phyloP scores from a whole-genome alignment of 1,139 yeast genomes.

The Diutina ranongensis region DNA sequence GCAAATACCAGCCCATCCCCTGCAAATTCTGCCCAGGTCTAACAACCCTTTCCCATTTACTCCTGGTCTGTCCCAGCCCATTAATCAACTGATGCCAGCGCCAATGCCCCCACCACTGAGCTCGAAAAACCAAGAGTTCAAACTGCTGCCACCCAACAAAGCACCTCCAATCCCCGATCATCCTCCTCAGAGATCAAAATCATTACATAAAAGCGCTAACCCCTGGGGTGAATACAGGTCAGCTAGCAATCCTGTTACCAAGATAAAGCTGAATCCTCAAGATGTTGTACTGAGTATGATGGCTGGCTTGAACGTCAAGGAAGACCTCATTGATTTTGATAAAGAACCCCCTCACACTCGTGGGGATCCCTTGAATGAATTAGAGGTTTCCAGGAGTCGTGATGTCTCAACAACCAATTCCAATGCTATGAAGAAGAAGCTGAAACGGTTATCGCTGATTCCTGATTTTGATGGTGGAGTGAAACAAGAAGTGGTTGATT shows the following conservation, averaged over 20 bases:
- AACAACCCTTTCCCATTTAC: slow-evolving; percentile 5
- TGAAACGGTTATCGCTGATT: slow-evolving; percentile 16
- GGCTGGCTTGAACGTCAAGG: slow-evolving; percentile 5
- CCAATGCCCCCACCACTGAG: neutral
- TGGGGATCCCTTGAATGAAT: neutral
- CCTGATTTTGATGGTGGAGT: slow-evolving; percentile 2
- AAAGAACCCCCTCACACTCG: slow-evolving; percentile 9
- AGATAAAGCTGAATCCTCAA: slow-evolving; percentile 4
- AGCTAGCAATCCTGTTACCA: slow-evolving; percentile 1
- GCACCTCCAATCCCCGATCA: slow-evolving; percentile 7
- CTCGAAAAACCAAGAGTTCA: neutral
- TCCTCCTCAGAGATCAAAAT: slow-evolving; percentile 8
- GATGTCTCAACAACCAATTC: neutral
- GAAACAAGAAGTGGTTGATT: slow-evolving; percentile 35
- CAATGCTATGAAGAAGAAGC: slow-evolving; percentile 14
- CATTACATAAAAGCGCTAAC: slow-evolving; percentile 11
- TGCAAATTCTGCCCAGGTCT: neutral
- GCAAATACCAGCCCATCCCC: neutral
- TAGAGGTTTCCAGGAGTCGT: neutral
- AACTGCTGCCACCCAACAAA: neutral
- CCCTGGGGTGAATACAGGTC: slow-evolving; percentile 19
- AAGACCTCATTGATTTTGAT: slow-evolving; percentile 7
- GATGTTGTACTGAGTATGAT: slow-evolving; percentile 8
- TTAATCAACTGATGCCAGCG: neutral
- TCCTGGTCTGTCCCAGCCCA: neutral